Percentiles rank a stretch among this genome's conserved stretches.
phyloP scores from a whole-genome alignment of 2,329 filamentous ascomycete genomes.

The Fonsecaea pedrosoi region DNA sequence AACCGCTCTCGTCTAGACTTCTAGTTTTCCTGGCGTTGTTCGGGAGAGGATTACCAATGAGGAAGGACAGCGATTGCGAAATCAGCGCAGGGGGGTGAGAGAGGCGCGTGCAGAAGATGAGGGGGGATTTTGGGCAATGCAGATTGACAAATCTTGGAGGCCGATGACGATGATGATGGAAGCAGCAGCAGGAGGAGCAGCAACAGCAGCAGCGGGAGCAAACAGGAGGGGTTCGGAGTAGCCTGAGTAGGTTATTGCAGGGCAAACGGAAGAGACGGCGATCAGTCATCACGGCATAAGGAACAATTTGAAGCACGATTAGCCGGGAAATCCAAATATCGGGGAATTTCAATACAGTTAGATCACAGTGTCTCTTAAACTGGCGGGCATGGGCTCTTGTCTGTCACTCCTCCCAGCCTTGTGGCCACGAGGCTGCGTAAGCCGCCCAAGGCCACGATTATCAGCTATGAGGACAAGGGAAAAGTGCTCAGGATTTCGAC shows the following conservation, averaged over 20 bases:
- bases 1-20: background rate
- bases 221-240: background rate
- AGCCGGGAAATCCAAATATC: background rate
- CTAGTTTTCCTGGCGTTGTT: background rate
- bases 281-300: background rate
- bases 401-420: background rate
- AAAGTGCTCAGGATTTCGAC: background rate
- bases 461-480: background rate
- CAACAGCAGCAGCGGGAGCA: background rate
- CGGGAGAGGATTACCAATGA: constrained; percentile 15
- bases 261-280: background rate
- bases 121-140: background rate
- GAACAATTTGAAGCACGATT: no score
- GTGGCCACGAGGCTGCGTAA: background rate
- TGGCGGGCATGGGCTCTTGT: background rate
- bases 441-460: background rate
- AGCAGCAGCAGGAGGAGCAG: background rate
- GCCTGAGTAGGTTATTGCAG: background rate
- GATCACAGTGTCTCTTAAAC: background rate
- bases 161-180: constrained; percentile 11
- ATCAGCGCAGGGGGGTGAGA: background rate
- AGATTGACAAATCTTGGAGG: constrained; percentile 22
- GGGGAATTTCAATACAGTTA: background rate
- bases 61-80: constrained; percentile 4
- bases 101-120: background rate